Conservation (phyloP, 2,329 filamentous ascomycete genomes). For the Pseudocercospora macadamiae region DNA sequence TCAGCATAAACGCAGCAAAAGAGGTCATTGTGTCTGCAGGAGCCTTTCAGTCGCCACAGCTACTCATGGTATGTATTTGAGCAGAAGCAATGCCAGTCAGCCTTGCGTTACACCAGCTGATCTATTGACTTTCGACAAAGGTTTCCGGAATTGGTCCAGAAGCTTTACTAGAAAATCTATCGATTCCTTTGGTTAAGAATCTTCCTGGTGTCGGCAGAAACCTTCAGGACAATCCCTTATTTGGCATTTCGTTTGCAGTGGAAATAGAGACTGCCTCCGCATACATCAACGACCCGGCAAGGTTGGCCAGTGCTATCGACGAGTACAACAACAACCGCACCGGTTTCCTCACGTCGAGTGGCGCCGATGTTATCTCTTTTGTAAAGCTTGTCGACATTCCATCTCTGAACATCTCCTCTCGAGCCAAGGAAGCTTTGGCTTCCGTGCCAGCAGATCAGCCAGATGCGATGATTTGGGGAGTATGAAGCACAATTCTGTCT, state of each 20-base stretch:
- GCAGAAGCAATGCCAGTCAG: slow-evolving; percentile 56
- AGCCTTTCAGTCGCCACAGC: slow-evolving; percentile 65
- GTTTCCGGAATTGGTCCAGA: slow-evolving; percentile 54
- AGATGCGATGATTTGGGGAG: too few relatives aligned
- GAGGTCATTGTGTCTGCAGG: slow-evolving; percentile 56
- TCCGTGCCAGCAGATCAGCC: slow-evolving; percentile 40
- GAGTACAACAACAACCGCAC: slow-evolving; percentile 19
- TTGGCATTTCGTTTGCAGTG: slow-evolving; percentile 35
- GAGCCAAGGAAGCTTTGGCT: slow-evolving; percentile 2
- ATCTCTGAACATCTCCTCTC: slow-evolving; percentile 30
- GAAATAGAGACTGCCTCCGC: slow-evolving; percentile 19
- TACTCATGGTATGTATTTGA: slow-evolving; percentile 67
- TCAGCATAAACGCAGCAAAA: slow-evolving; percentile 37
- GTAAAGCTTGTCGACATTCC: slow-evolving; percentile 20
- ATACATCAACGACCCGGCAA: slow-evolving; percentile 19
- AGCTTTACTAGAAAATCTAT: slow-evolving; percentile 43
- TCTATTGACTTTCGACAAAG: slow-evolving; percentile 38
- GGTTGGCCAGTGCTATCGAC: slow-evolving; percentile 11
- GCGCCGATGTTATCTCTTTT: neutral
- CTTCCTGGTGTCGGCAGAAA: slow-evolving; percentile 37
- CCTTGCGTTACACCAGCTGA: too few relatives aligned
- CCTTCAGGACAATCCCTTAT: slow-evolving; percentile 39
- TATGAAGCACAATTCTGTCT: too few relatives aligned
- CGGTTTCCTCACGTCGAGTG: slow-evolving; percentile 18
- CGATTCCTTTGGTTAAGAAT: slow-evolving; percentile 35